Evolutionary conservation across 1,284 basidiomycete genomes (phyloP), one percentile per base, ranked within the genome.

Genomic region (Irpex sp.): DNA sequence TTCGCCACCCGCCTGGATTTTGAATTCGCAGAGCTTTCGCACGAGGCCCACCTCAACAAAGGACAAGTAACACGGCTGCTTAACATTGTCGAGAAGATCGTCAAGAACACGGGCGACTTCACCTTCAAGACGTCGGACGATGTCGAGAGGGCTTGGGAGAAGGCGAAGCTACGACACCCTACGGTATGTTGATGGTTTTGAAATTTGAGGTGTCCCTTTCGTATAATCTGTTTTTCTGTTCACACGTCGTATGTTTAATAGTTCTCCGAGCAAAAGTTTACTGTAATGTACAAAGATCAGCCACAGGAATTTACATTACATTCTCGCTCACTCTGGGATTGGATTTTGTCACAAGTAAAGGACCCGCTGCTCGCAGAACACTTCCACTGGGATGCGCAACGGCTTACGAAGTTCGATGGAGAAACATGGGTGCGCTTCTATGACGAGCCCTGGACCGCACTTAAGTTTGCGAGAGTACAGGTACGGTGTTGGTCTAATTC

Each of bases 231-330:
- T 26, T 26, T 2, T 26, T 26, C 26, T 26, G 26, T 26, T 26
- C 26, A 26, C 26, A 26, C 26, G 26, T 26, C n/a, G 8, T 11
- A 55, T 38, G 49, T 49, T 36, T 7, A 59, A 31, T 62, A 72
- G 71, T 69, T 68, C 47, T 15, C 57, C 5, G 59, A 60, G 15
- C 15, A 55, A 2, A 61, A 60, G 3, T 38, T 69, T 3, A 11
- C 47, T 6, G 58, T 65, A 65, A 64, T 69, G 66, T 64, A 70
- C 79, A 70, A 75, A 74, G 70, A 74, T 71, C 8, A 77, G 71
- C 60, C 62, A 3, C 52, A 38, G 6, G 54, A 44, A 2, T 71
- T 61, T 55, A 62, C 67, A 7, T 44, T 71, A 0, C 56, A 64
- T 31, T 49, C 26, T 13, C 65, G 66, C 5, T 64, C 67, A 11